phyloP scores from a whole-genome alignment of 306 rosid genomes.

The Corylus avellana region DNA sequence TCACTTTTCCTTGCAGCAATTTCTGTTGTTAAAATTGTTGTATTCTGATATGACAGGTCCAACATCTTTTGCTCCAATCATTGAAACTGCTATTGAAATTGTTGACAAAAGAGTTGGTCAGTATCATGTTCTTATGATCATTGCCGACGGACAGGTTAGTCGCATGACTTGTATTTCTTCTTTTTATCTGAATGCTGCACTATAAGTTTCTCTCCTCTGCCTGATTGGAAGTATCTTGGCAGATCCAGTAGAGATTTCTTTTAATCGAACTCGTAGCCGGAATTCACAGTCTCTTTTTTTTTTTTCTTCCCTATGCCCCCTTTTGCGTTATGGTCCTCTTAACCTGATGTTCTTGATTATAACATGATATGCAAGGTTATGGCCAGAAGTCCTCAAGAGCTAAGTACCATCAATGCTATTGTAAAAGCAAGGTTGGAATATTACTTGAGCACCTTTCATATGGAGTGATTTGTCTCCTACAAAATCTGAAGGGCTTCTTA shows the following conservation, averaged over 20 bases:
- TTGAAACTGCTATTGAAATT: constrained; percentile 31
- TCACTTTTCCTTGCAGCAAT: background rate
- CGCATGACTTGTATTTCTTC: background rate
- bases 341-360: background rate
- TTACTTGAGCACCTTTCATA: background rate
- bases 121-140: constrained; percentile 43
- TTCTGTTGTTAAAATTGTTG: background rate
- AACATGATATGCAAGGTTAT: constrained; percentile 9
- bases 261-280: background rate
- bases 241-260: background rate
- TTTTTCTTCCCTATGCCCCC: background rate
- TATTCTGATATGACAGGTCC: constrained; percentile 23
- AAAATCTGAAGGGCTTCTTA: background rate
- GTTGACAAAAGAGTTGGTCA: constrained; percentile 30
- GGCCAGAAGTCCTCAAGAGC: constrained; percentile 31
- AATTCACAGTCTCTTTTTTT: background rate
- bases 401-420: constrained; percentile 27
- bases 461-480: background rate
- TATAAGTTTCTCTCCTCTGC: background rate
- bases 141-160: constrained; percentile 37
- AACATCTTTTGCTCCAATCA: constrained; percentile 40
- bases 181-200: background rate
- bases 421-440: constrained; percentile 30
- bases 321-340: background rate
- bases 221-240: background rate